Evolutionary conservation across 1,139 yeast species (phyloP), one percentile per base, ranked within the genome.

Genomic region (Blastobotrys serpentis): DNA sequence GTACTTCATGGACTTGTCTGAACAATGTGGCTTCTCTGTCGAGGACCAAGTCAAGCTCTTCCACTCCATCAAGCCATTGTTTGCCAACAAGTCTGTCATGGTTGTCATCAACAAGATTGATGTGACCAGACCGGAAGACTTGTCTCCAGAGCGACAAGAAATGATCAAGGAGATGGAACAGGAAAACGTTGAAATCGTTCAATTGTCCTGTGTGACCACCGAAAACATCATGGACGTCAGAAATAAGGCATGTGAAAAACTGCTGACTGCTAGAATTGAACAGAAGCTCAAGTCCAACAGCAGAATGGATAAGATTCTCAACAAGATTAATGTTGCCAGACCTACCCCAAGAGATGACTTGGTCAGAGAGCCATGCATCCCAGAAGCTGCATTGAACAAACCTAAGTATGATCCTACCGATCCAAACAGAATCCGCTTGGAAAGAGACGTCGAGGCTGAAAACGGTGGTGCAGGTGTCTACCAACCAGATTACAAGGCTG

Each of bases 401-500:
- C 80, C 73, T 63, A 86, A 84, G 67, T 88, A 85, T 64, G 94
- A 87, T 67, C 69, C 77, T 39, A 78, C 77, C 61, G 96, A 88
- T 71, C 95, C 96, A 58, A 76, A 84, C 62, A 81, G 96, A 71
- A 81, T 92, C 64, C 76, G 66, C 58, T 77, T 92, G 64, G 89
- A 95, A 39, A 81, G 87, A 64, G 98, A 92, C 64, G 75, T 89
- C 56, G 98, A 92, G 72, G 84, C 78, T 42, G 96, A 86, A 68
- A 88, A 92, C 62, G 98, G 98, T 65, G 98, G 98, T 67, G 97
- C 98, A 25, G 98, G 98, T 77, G 98, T 92, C 34, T 92, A 74
- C 76, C 92, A 89, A 73, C 81, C 92, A 63, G 88, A 94, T 73
- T 77, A 90, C 73, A 87, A 89, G 71, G 98, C 90, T 63, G 85